Percentiles rank a stretch among this genome's conserved stretches.
phyloP scores from a whole-genome alignment of 345 rosid species.

The Moringa oleifera region DNA sequence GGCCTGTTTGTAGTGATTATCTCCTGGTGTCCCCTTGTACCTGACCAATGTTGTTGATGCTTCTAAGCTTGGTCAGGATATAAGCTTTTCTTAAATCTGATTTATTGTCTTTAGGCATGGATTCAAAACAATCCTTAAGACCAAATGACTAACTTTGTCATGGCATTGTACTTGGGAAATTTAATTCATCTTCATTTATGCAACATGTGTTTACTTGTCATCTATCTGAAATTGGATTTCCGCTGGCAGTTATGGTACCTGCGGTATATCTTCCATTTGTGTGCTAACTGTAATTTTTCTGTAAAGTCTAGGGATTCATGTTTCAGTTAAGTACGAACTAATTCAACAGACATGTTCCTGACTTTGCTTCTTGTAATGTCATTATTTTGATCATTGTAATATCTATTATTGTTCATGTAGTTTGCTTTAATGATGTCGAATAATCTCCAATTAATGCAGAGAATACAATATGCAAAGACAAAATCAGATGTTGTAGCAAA shows the following conservation, averaged over 20 bases:
- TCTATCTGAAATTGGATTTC: neutral
- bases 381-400: neutral
- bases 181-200: too few relatives aligned
- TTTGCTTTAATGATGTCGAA: neutral
- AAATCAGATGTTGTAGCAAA: conserved; percentile 91
- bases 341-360: neutral
- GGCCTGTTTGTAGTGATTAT: too few relatives aligned
- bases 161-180: too few relatives aligned
- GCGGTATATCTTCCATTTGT: neutral
- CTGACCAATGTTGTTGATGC: too few relatives aligned
- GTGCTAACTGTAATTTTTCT: neutral
- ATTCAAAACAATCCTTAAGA: neutral
- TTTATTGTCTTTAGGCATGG: too few relatives aligned
- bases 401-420: neutral
- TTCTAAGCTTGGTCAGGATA: too few relatives aligned
- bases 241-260: too few relatives aligned
- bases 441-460: conserved; percentile 35
- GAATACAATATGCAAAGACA: conserved; percentile 88
- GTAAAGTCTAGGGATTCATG: neutral
- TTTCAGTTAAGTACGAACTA: neutral
- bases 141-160: too few relatives aligned
- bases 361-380: neutral
- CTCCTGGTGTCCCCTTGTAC: too few relatives aligned
- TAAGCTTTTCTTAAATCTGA: too few relatives aligned
- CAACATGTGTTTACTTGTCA: too few relatives aligned